Evolutionary conservation across 192 early-diverging fungal genomes (phyloP), one percentile per base, ranked within the genome.

Genomic region (Rhizoclosmatium globosum): DNA sequence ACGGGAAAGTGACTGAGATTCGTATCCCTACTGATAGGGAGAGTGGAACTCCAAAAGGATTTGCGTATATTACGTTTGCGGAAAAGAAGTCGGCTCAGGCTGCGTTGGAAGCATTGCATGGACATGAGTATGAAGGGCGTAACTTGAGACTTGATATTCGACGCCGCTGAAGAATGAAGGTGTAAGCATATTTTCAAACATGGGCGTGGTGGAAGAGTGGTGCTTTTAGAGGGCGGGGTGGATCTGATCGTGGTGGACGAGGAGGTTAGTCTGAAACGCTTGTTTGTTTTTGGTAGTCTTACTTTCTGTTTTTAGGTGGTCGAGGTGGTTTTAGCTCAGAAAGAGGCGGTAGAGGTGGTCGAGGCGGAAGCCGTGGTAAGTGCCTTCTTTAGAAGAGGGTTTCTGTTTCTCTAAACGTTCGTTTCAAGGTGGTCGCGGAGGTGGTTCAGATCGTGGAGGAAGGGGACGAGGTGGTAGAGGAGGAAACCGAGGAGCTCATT

Each of bases 141-240:
- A 86, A 83, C 71, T 84, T 97, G 79, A 92, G 96, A 65, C 85
- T 96, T 64, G 97, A 98, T 98, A 92, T 85, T 92, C 93, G 65
- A 83, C 78, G 46, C 82, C 64, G 46, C 76, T 78, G n/a, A 79
- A 80, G 62, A 41, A 48, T 79, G 69, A 78, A 17, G 84, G 67
- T 58, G 84, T 84, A 58, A 68, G 31, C 72, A 82, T 74, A 77
- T 79, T 39, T 76, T 81, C 42, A 64, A 81, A 67, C 83, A 85
- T 64, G 83, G 84, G 57, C 80, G 85, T 67, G 74, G 77, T 73
- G 78, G 83, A 38, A 80, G 90, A 68, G 84, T 82, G 87, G 89
- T 53, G 81, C 81, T n/a, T 85, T 89, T 41, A 80, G 85, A 21
- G 62, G 50, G 74, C 59, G 77, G 53, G 84, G 84, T 46, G 60